Conservation (phyloP, 371 early-diverging fungal species). For the Haplosporangium sp. region DNA sequence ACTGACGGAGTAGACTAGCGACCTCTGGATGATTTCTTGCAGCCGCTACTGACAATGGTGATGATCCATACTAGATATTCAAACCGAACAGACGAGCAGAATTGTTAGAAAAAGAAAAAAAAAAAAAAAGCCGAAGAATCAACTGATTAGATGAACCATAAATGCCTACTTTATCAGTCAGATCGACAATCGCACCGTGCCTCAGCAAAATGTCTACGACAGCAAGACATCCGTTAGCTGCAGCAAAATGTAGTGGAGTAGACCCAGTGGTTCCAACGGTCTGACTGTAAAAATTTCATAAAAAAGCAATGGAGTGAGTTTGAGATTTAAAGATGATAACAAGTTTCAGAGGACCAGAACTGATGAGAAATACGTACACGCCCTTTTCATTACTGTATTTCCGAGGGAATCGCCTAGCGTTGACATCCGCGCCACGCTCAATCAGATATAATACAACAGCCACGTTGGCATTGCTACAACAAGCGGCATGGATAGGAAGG, state of each 20-base stretch:
- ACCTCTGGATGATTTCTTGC: conserved; percentile 70
- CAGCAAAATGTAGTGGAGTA: conserved; percentile 82
- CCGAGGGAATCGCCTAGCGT: conserved; percentile 65
- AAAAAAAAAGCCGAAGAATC: background rate
- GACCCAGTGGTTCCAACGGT: conserved; percentile 67
- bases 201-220: conserved; percentile 70
- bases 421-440: conserved; percentile 79
- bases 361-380: conserved; percentile 23
- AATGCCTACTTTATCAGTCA: conserved; percentile 63
- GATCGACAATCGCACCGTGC: conserved; percentile 68
- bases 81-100: too few species aligned
- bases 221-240: conserved; percentile 72
- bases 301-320: background rate
- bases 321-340: background rate
- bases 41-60: conserved; percentile 68
- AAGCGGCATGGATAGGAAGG: conserved; percentile 78
- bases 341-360: background rate
- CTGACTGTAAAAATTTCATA: conserved; percentile 15
- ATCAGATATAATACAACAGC: conserved; percentile 77
- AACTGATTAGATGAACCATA: background rate
- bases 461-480: conserved; percentile 71
- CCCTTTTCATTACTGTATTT: conserved; percentile 46
- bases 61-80: conserved; percentile 62
- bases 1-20: conserved; percentile 56
- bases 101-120: too few species aligned